A percentile compares a stretch with the other conserved stretches of the same genome.
These are phyloP conservation scores for Trichoderma asperelloides DNA, from an alignment of 495 filamentous ascomycete species.

Conservation along the genomic window DNA sequence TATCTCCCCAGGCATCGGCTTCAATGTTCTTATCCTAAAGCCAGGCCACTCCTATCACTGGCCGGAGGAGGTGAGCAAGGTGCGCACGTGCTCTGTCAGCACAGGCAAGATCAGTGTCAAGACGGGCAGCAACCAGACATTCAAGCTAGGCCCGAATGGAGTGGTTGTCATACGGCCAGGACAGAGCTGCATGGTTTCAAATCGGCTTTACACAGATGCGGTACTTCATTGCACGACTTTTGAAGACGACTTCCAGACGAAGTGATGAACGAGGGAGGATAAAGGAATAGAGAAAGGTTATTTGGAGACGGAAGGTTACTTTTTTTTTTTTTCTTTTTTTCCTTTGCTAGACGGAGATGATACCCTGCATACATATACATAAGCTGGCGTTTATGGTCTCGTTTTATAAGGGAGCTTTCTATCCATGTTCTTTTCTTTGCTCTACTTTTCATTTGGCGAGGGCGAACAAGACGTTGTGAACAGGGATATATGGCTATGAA, in stretches of 20 bases:
- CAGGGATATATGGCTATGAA: too few relatives aligned
- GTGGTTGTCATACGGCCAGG: slow-evolving; percentile 24
- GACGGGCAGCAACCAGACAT: slow-evolving; percentile 21
- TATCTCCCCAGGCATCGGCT: slow-evolving; percentile 23
- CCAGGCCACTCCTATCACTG: slow-evolving; percentile 19
- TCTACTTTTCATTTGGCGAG: too few relatives aligned
- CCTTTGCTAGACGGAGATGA: not conserved
- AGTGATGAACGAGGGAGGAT: not conserved
- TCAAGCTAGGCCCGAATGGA: slow-evolving; percentile 28
- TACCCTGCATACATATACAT: not conserved
- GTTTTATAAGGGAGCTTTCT: not conserved
- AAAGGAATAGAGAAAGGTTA: not conserved
- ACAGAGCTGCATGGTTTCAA: slow-evolving; percentile 18
- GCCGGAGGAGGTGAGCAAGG: slow-evolving; percentile 14
- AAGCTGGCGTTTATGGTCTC: not conserved
- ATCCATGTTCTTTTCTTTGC: not conserved
- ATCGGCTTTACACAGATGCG: slow-evolving; percentile 28
- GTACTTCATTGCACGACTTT: slow-evolving; percentile 14
- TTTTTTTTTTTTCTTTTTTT: not conserved
- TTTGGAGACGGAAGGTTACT: not conserved
- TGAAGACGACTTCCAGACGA: not conserved
- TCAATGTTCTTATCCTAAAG: slow-evolving; percentile 26
- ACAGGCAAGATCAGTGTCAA: slow-evolving; percentile 26
- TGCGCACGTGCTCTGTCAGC: slow-evolving; percentile 25
- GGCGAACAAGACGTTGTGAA: too few relatives aligned